Base-by-base conservation (phyloP, 2,329 filamentous ascomycete genomes). In the Sporothrix curviconia region DNA sequence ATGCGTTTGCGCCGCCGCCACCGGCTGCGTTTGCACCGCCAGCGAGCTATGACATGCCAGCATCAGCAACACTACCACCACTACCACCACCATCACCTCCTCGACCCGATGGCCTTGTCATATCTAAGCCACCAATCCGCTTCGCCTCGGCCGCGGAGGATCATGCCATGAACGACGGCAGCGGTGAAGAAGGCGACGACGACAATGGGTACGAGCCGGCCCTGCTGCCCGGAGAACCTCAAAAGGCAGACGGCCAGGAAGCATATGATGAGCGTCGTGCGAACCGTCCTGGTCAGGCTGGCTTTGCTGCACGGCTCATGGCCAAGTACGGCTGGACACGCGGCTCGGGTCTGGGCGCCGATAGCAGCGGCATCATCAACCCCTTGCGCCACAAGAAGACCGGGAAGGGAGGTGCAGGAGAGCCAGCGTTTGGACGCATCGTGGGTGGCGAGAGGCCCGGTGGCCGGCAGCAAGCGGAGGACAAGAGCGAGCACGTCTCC, bases 291-390 rank as follows among this genome's bases (percentile, higher is more conserved):
- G 90, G 90, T 15, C 89, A 95, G 70, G 82, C 85, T 62, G 89
- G 86, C 53, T 96, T 96, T 70, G 94, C 90, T 0, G 83, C 91
- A 63, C 87, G 91, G 34, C 81, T 97, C 57, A 90, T 99, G 84
- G 82, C 84, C 60, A 97, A 96, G 69, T 94, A 96, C 73, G 94
- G 94, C 56, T 97, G 92, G 89, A 86, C 85, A 36, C 87, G 92
- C 66, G 94, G 94, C 24, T 81, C 86, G 61, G 94, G 94, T 19
- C 82, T 99, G 4, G 94, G 94, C 63, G 91, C 90, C 15, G 82
- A 86, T 61, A 84, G 84, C 32, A 84, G 85, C 51, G 94, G 94
- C 60, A 96, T 99, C 65, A 79, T 90, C 55, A 89, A 91, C 22
- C 89, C 92, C 4, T 76, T 99, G 4, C 84, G 84, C n/a, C 86